Evolutionary conservation across 106 monocot genomes (phyloP).

Genomic region (Agapanthus africanus): DNA sequence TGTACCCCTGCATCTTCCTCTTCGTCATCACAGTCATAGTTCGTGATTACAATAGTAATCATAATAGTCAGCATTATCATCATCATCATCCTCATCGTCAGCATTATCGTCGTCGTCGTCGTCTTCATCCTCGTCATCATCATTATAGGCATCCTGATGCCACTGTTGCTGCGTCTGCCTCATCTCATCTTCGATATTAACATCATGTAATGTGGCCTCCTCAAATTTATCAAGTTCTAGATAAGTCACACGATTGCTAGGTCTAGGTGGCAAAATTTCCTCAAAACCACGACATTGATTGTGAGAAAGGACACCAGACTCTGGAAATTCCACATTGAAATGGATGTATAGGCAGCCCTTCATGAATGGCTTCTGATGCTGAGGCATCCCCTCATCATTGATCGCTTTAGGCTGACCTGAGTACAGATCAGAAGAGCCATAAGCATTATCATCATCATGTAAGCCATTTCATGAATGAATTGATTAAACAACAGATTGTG

Average conservation of each 20-base stretch:
- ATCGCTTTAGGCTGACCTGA: conserved; percentile 37
- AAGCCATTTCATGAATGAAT: too few species aligned
- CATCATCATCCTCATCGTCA: too few species aligned
- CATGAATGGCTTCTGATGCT: conserved; percentile 37
- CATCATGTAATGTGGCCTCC: conserved; percentile 41
- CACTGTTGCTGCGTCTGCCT: conserved; percentile 25
- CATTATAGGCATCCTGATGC: conserved; percentile 55
- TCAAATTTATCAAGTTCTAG: conserved; percentile 63
- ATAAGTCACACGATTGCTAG: conserved; percentile 14
- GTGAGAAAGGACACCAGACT: conserved; percentile 29
- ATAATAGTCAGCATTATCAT: too few species aligned
- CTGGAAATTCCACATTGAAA: conserved; percentile 46
- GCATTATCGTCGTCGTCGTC: too few species aligned
- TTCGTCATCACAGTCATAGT: too few species aligned
- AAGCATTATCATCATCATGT: too few species aligned
- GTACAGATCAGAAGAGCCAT: neutral
- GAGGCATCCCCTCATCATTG: conserved; percentile 15
- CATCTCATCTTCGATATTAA: conserved; percentile 57
- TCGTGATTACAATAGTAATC: too few species aligned
- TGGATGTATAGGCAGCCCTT: conserved; percentile 42
- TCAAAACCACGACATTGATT: conserved; percentile 33
- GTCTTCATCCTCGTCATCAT: conserved; percentile 40
- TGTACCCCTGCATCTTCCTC: conserved; percentile 21
- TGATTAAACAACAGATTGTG: too few species aligned
- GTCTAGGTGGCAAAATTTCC: conserved; percentile 22